Base-by-base conservation (phyloP, 148 eudicot species). In the Rhododendron ovatum region DNA sequence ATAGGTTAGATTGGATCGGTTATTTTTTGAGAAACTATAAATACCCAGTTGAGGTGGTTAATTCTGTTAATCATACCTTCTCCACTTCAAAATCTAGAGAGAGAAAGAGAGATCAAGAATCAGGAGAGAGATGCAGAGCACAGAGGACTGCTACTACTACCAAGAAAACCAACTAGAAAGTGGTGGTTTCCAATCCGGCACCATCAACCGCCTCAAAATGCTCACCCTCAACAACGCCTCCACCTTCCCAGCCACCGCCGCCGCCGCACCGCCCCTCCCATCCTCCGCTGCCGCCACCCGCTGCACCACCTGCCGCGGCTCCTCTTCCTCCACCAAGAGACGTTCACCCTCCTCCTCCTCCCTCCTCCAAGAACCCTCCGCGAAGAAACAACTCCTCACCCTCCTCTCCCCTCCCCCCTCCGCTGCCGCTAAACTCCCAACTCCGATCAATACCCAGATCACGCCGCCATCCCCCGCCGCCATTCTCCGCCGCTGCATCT, bases 371-470 rank as follows among this genome's bases (percentile, higher is more conserved):
- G 78, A 83, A 83, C 78, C 85, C 26, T 28, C 59, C 63, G 22
- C 85, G 45, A 83, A 83, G 85, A 83, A 83, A 71, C 65, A 82
- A 82, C 84, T 28, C 35, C 85, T 71, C 78, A 3, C 77, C 78
- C 78, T 59, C 57, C 59, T 20, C 26, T 13, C 57, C 18, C 13
- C 77, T 18, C 13, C 77, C 26, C 10, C 45, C 50, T 4, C 79
- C 61, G 78, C 41, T 28, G 8, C 61, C 79, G 9, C 57, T 26
- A 18, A 24, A 47, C 33, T n/a, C 50, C n/a, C 74, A 3, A 39
- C 22, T 12, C 55, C 57, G 9, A n/a, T 22, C 79, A 3, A 2
- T 1, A 18, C 45, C 55, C 39, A 26, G n/a, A 4, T 47, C 43
- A 35, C 57, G 28, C 6, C 84, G 28, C 78, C 41, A 17, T 37